Percentiles rank a stretch among this genome's conserved stretches.
phyloP scores from a whole-genome alignment of 2,329 filamentous ascomycete genomes.

The Apiospora pterosperma region DNA sequence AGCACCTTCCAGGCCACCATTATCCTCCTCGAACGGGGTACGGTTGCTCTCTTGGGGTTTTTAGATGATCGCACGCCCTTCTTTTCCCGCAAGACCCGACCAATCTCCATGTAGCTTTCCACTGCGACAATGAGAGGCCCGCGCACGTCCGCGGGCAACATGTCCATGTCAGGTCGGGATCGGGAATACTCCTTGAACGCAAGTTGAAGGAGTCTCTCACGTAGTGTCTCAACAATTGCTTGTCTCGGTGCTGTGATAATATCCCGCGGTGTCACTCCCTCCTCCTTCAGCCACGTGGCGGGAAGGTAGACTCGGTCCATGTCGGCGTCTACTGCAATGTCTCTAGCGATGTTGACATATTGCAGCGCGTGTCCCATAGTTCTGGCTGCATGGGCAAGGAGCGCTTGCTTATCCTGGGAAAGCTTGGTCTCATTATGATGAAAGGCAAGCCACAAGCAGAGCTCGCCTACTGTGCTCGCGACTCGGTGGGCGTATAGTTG shows the following conservation, averaged over 20 bases:
- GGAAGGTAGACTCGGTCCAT: conserved; percentile 69
- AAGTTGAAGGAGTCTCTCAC: conserved; percentile 52
- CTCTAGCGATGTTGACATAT: conserved; percentile 73
- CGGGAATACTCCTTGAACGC: conserved; percentile 59
- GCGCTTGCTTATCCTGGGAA: conserved; percentile 27
- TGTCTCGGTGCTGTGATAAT: conserved; percentile 49
- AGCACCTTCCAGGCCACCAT: conserved; percentile 31
- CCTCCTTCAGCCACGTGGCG: conserved; percentile 57
- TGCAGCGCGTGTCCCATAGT: conserved; percentile 74
- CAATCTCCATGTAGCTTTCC: conserved; percentile 76
- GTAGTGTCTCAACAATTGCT: conserved; percentile 44
- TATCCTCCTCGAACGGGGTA: conserved; percentile 24
- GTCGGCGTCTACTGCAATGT: conserved; percentile 64
- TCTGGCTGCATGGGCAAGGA: conserved; percentile 53
- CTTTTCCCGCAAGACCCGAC: conserved; percentile 51
- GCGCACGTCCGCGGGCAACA: conserved; percentile 56
- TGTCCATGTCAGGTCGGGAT: conserved; percentile 54
- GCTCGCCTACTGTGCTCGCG: conserved; percentile 68
- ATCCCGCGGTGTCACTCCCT: conserved; percentile 49
- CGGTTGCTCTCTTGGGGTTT: conserved; percentile 23
- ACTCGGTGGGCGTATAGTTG: conserved; percentile 64
- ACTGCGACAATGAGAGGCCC: conserved; percentile 66
- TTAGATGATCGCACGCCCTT: conserved; percentile 16
- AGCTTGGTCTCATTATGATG: conserved; percentile 42
- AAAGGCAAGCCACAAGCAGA: conserved; percentile 66